Percentiles rank a stretch among this genome's conserved stretches.
Evolutionary conservation across 2,329 filamentous ascomycete species (phyloP).

Genomic region (Neoscytalidium dimidiatum): DNA sequence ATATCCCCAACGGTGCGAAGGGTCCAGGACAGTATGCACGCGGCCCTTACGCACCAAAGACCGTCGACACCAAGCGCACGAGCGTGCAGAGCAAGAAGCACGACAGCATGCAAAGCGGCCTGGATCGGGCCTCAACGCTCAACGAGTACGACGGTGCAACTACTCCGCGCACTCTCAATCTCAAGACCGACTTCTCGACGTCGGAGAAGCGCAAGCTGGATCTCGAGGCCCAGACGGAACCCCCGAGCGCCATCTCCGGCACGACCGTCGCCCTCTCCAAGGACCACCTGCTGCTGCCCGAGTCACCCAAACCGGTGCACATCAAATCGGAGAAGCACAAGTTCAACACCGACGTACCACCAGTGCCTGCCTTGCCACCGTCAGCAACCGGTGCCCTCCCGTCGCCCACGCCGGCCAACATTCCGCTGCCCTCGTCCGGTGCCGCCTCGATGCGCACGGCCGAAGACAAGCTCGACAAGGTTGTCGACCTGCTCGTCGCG

Average conservation of each 20-base stretch:
- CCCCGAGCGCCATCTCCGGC: constrained; percentile 18
- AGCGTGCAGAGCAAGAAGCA: constrained; percentile 9
- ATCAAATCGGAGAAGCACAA: constrained; percentile 8
- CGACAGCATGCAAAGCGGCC: constrained; percentile 13
- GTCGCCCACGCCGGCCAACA: not conserved
- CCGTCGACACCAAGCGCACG: constrained; percentile 1
- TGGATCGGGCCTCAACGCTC: constrained; percentile 1
- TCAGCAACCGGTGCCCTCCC: constrained; percentile 2
- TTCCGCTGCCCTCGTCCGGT: not conserved
- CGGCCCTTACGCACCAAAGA: constrained; percentile 3
- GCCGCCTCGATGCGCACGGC: not conserved
- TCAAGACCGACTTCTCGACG: constrained; percentile 18
- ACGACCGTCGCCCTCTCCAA: constrained; percentile 18
- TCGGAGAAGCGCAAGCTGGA: constrained; percentile 12
- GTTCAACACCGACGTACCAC: not conserved
- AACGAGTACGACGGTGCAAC: constrained; percentile 8
- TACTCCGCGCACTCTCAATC: constrained; percentile 5
- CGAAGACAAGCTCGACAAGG: constrained; percentile 19
- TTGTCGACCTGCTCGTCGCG: constrained; percentile 18
- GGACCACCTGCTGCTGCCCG: constrained; percentile 19
- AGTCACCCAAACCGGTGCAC: constrained; percentile 12
- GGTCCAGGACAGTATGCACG: constrained; percentile 51
- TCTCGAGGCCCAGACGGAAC: constrained; percentile 14
- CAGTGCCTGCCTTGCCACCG: constrained; percentile 8
- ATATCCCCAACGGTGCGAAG: constrained; percentile 69